Conservation (phyloP, 352 stramenopile species). For the Pythium pyrilobum region DNA sequence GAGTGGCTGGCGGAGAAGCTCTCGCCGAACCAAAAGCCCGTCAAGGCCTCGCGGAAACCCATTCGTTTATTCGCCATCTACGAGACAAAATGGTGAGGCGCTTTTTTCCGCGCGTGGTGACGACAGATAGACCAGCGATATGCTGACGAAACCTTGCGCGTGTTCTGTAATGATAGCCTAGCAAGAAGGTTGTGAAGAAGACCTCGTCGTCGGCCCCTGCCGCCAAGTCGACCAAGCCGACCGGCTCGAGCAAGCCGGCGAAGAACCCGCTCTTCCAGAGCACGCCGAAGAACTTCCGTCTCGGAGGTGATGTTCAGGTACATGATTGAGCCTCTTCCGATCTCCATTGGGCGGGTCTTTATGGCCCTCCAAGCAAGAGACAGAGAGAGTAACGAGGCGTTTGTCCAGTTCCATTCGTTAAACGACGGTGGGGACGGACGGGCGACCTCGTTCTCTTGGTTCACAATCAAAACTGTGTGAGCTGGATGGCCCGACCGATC, state of each 20-base stretch:
- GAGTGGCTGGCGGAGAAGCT: background rate
- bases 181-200: constrained; percentile 84
- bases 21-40: no score
- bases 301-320: constrained; percentile 96
- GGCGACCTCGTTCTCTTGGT: constrained; percentile 1
- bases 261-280: constrained; percentile 94
- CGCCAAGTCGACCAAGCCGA: constrained; percentile 66
- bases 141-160: no score
- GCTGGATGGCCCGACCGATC: constrained; percentile 4
- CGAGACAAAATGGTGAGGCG: constrained; percentile 66
- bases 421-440: no score
- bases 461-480: constrained; percentile 21
- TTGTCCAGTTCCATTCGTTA: background rate
- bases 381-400: background rate
- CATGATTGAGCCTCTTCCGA: constrained; percentile 21
- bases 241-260: constrained; percentile 62
- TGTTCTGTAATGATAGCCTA: constrained; percentile 47
- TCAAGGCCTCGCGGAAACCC: background rate
- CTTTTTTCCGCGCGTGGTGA: no score
- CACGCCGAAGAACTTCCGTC: constrained; percentile 92
- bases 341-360: background rate
- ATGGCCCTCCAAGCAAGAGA: constrained; percentile 2
- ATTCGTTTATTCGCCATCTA: constrained; percentile 87
- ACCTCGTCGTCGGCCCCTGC: constrained; percentile 50
- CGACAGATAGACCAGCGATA: no score